phyloP scores from a whole-genome alignment of 208 protist species.

The Trypanosoma theileri region DNA sequence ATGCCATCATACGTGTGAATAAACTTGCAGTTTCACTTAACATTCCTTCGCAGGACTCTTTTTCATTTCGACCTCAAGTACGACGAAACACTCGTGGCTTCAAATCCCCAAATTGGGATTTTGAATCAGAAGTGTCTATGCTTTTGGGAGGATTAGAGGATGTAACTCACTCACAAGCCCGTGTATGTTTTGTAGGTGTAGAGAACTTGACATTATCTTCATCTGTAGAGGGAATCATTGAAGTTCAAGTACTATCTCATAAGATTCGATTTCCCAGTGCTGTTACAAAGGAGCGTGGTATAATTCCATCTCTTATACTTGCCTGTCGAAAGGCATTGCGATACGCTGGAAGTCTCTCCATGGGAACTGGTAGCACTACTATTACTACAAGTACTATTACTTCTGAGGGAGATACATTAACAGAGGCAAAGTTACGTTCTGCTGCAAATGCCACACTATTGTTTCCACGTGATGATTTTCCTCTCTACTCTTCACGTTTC shows the following conservation, averaged over 20 bases:
- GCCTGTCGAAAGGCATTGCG: slow-evolving; percentile 15
- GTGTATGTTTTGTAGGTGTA: slow-evolving; percentile 18
- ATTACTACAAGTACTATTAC: too few relatives aligned
- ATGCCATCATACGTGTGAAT: slow-evolving; percentile 41
- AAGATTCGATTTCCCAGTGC: slow-evolving; percentile 12
- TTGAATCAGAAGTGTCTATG: slow-evolving; percentile 23
- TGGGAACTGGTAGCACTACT: too few relatives aligned
- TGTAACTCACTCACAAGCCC: background rate
- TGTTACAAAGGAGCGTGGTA: slow-evolving; percentile 16
- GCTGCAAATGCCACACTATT: slow-evolving; percentile 26
- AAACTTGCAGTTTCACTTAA: slow-evolving; percentile 46
- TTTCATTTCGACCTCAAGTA: slow-evolving; percentile 1
- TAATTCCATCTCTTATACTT: slow-evolving; percentile 16
- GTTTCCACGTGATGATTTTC: slow-evolving; percentile 44
- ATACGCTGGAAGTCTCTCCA: background rate
- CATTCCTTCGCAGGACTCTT: slow-evolving; percentile 24
- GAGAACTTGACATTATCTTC: slow-evolving; percentile 10
- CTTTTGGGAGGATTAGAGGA: slow-evolving; percentile 21
- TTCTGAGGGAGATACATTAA: background rate
- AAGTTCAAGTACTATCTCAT: slow-evolving; percentile 21
- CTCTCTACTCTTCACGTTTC: slow-evolving; percentile 44
- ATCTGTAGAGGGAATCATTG: slow-evolving; percentile 22
- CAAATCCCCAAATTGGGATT: background rate
- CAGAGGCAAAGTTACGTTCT: background rate
- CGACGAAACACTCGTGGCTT: slow-evolving; percentile 5